Evolutionary conservation across 129 eudicot genomes (phyloP).

Genomic region (Flaveria sonorensis): DNA sequence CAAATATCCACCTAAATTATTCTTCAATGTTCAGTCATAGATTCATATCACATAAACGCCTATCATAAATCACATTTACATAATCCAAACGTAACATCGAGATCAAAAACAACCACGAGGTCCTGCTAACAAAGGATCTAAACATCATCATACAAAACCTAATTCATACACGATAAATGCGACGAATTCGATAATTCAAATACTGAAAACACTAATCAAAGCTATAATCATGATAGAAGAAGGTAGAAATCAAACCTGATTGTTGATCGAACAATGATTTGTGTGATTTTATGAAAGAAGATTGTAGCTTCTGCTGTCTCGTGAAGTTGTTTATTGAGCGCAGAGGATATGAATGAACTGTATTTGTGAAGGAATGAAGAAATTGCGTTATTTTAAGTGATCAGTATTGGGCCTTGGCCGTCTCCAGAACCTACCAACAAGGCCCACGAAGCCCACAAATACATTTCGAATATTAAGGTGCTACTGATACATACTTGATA

Average conservation of each 20-base stretch:
- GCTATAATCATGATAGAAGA: too few species aligned
- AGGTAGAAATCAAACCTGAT: slow-evolving; percentile 24
- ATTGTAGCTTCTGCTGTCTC: not conserved
- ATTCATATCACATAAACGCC: slow-evolving; percentile 17
- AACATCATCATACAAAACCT: slow-evolving; percentile 29
- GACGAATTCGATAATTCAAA: slow-evolving; percentile 4
- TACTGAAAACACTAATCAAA: not conserved
- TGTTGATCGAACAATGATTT: not conserved
- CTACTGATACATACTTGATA: too few species aligned
- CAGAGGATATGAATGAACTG: slow-evolving; percentile 19
- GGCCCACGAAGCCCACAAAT: too few species aligned
- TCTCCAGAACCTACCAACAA: too few species aligned
- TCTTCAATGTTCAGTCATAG: slow-evolving; percentile 7
- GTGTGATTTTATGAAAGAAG: slow-evolving; percentile 17
- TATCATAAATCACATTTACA: not conserved
- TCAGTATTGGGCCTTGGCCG: not conserved
- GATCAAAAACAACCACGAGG: not conserved
- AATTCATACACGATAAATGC: slow-evolving; percentile 10
- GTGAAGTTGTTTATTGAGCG: slow-evolving; percentile 25
- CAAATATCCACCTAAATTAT: slow-evolving; percentile 19
- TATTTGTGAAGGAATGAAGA: not conserved
- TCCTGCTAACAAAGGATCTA: not conserved
- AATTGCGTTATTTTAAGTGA: not conserved
- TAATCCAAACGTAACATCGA: not conserved
- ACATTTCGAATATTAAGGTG: too few species aligned